phyloP scores from a whole-genome alignment of 2,329 filamentous ascomycete species.

The Helicocarpus griseus region DNA sequence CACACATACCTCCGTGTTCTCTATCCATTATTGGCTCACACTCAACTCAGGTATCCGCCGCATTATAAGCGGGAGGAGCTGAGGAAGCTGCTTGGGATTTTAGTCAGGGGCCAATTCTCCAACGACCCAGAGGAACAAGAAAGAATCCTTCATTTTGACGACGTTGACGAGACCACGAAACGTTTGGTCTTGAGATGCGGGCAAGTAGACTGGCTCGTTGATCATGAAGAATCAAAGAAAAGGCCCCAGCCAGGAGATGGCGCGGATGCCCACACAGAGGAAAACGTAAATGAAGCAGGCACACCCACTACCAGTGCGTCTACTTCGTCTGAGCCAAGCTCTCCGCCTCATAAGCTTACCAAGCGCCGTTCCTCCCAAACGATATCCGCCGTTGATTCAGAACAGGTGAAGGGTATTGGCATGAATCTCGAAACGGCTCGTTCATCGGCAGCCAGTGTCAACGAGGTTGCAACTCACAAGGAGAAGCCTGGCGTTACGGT shows the following conservation, averaged over 20 bases:
- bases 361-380: conserved; percentile 7
- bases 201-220: conserved; percentile 37
- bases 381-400: not conserved
- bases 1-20: conserved; percentile 93
- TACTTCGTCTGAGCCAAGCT: conserved; percentile 39
- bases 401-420: conserved; percentile 40
- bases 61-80: conserved; percentile 91
- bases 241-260: conserved; percentile 13
- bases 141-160: conserved; percentile 40
- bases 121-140: conserved; percentile 33
- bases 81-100: conserved; percentile 60
- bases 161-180: conserved; percentile 41
- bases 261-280: conserved; percentile 12
- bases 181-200: conserved; percentile 38
- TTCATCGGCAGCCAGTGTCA: conserved; percentile 65
- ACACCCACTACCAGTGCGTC: conserved; percentile 20
- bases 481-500: conserved; percentile 78
- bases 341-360: conserved; percentile 25
- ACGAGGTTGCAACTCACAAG: conserved; percentile 67
- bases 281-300: conserved; percentile 30
- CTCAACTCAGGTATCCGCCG: conserved; percentile 74
- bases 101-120: conserved; percentile 65
- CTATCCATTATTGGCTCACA: conserved; percentile 82
- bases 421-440: conserved; percentile 61
- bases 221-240: conserved; percentile 20